These are phyloP conservation scores for Debaryomyces fabryi DNA, from an alignment of 1,139 yeast species.

Conservation along the genomic window DNA sequence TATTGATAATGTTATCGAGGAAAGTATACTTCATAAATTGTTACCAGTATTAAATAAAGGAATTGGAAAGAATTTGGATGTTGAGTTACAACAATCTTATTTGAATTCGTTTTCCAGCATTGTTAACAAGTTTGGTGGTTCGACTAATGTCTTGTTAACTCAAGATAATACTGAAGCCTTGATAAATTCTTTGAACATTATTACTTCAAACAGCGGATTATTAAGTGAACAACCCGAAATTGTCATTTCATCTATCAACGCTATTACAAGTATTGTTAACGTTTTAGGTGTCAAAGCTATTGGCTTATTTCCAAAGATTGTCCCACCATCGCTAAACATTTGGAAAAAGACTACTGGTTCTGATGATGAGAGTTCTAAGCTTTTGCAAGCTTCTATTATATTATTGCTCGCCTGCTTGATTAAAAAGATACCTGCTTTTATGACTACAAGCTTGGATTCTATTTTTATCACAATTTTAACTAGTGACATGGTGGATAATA, in stretches of 20 bases:
- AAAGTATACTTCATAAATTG: slow-evolving; percentile 44
- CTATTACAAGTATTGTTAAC: slow-evolving; percentile 68
- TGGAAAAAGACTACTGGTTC: slow-evolving; percentile 42
- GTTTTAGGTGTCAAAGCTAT: slow-evolving; percentile 84
- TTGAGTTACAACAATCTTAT: slow-evolving; percentile 64
- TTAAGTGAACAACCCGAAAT: slow-evolving; percentile 58
- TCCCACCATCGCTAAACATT: slow-evolving; percentile 70
- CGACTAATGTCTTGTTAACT: slow-evolving; percentile 28
- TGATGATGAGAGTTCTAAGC: slow-evolving; percentile 28
- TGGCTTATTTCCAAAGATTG: slow-evolving; percentile 81
- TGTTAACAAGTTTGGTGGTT: slow-evolving; percentile 61
- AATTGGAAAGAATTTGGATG: slow-evolving; percentile 39
- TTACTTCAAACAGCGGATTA: slow-evolving; percentile 58
- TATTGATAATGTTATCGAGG: slow-evolving; percentile 45
- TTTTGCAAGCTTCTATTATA: slow-evolving; percentile 67
- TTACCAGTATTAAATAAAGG: slow-evolving; percentile 53
- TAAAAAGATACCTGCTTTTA: slow-evolving; percentile 85
- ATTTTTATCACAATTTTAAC: slow-evolving; percentile 60
- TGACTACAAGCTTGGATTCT: slow-evolving; percentile 67
- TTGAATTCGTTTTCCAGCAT: slow-evolving; percentile 70
- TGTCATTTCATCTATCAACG: slow-evolving; percentile 74
- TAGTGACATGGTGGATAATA: slow-evolving; percentile 58
- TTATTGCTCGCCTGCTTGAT: slow-evolving; percentile 74
- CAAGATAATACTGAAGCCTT: slow-evolving; percentile 50
- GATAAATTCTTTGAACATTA: slow-evolving; percentile 50